Conservation (phyloP, 768 basidiomycete genomes). For the Pisolithus sp. region DNA sequence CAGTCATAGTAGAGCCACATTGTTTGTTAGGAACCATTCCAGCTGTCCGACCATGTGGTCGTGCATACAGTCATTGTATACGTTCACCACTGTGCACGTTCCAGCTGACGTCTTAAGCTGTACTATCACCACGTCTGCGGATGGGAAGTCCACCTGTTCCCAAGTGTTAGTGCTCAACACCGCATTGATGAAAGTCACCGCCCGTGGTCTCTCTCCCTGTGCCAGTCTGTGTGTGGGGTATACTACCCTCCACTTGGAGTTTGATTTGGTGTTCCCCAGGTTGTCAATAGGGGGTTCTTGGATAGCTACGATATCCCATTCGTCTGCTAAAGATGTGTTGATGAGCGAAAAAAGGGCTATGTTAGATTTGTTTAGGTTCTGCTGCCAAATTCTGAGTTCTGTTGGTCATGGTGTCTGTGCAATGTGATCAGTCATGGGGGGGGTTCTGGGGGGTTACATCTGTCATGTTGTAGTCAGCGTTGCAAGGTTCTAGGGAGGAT, state of each 20-base stretch:
- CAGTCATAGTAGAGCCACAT: background rate
- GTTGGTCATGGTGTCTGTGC: too few species aligned
- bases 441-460: too few species aligned
- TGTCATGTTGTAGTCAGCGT: too few species aligned
- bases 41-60: background rate
- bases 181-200: constrained; percentile 16
- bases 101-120: background rate
- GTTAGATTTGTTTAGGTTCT: constrained; percentile 24
- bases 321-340: background rate
- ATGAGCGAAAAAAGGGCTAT: constrained; percentile 13
- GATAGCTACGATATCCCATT: constrained; percentile 2
- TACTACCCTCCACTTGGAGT: background rate
- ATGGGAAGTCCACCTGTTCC: constrained; percentile 14
- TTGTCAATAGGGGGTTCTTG: background rate
- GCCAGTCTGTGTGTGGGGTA: background rate
- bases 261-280: background rate
- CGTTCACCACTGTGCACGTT: constrained; percentile 10
- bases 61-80: constrained; percentile 5
- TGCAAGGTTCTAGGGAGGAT: too few species aligned
- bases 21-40: background rate
- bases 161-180: constrained; percentile 14
- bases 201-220: background rate
- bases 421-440: too few species aligned
- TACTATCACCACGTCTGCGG: constrained; percentile 17
- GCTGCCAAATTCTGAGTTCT: constrained; percentile 24